Evolutionary conservation across 257 asterid genomes (phyloP).

Genomic region (Scutellaria baicalensis): DNA sequence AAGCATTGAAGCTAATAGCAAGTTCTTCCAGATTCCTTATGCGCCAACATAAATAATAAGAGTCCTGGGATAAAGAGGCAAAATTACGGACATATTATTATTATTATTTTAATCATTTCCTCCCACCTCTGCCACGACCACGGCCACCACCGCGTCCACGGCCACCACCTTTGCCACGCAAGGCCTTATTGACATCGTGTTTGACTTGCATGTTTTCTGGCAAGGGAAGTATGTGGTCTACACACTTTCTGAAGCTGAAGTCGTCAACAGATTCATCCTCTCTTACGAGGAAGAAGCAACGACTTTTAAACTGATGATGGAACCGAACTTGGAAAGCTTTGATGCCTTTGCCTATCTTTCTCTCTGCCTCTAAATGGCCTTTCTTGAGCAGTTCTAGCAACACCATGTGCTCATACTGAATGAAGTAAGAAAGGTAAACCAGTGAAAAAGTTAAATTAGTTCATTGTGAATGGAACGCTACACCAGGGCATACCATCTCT

Average conservation of each 20-base stretch:
- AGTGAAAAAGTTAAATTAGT: not conserved
- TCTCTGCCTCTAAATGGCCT: constrained; percentile 82
- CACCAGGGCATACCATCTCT: not conserved
- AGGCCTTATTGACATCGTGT: constrained; percentile 49
- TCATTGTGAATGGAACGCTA: not conserved
- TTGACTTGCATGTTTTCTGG: constrained; percentile 79
- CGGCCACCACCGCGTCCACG: constrained; percentile 39
- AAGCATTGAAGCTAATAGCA: not conserved
- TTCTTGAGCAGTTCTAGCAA: constrained; percentile 75
- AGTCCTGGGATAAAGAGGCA: not conserved
- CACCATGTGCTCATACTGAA: constrained; percentile 63
- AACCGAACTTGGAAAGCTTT: constrained; percentile 64
- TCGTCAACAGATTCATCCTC: constrained; percentile 77
- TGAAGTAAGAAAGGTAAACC: not conserved
- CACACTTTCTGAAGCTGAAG: constrained; percentile 95
- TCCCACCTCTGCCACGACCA: constrained; percentile 62
- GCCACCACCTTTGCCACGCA: constrained; percentile 58
- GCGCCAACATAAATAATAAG: not conserved
- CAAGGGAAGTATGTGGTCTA: constrained; percentile 65
- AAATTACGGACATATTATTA: not conserved
- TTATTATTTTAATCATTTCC: constrained; percentile 3
- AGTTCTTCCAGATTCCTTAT: not conserved
- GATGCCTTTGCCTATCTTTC: constrained; percentile 68
- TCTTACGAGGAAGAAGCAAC: constrained; percentile 83
- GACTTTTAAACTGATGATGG: constrained; percentile 79